Percentiles rank a stretch among this genome's conserved stretches.
Evolutionary conservation across 179 eudicot genomes (phyloP).

Genomic region (Pouteria campechiana): DNA sequence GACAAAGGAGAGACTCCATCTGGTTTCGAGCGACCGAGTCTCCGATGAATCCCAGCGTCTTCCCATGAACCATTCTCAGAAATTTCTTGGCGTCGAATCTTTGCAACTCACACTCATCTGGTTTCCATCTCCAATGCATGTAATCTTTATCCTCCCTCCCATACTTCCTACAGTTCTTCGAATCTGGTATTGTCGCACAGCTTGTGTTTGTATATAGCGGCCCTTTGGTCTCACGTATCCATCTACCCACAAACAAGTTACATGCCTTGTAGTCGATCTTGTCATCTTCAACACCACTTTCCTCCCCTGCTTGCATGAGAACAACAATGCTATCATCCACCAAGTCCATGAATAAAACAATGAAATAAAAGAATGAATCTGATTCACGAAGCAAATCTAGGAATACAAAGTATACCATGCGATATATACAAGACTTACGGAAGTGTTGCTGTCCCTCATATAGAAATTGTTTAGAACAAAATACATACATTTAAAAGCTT

Average conservation of each 20-base stretch:
- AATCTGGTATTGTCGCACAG: slow-evolving; percentile 45
- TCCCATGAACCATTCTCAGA: slow-evolving; percentile 27
- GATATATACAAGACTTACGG: no score
- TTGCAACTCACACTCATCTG: slow-evolving; percentile 39
- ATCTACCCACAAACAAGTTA: slow-evolving; percentile 43
- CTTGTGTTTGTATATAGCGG: slow-evolving; percentile 31
- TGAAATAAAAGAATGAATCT: no score
- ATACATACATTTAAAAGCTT: no score
- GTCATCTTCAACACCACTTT: no score
- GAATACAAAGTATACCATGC: no score
- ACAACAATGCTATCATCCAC: no score
- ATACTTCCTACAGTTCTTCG: slow-evolving; percentile 45
- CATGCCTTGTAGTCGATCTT: no score
- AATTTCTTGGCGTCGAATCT: slow-evolving; percentile 33
- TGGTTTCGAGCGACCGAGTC: slow-evolving; percentile 73
- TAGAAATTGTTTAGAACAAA: no score
- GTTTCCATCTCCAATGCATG: slow-evolving; percentile 64
- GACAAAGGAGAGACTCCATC: slow-evolving; percentile 64
- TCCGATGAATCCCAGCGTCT: slow-evolving; percentile 48
- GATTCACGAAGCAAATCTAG: no score
- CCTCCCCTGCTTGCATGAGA: no score
- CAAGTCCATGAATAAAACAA: no score
- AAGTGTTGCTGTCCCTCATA: no score
- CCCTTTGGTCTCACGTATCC: slow-evolving; percentile 30
- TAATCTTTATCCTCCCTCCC: slow-evolving; percentile 51